Percentiles rank a stretch among this genome's conserved stretches.
phyloP scores from a whole-genome alignment of 495 filamentous ascomycete genomes.

The Aspergillus cavernicola region DNA sequence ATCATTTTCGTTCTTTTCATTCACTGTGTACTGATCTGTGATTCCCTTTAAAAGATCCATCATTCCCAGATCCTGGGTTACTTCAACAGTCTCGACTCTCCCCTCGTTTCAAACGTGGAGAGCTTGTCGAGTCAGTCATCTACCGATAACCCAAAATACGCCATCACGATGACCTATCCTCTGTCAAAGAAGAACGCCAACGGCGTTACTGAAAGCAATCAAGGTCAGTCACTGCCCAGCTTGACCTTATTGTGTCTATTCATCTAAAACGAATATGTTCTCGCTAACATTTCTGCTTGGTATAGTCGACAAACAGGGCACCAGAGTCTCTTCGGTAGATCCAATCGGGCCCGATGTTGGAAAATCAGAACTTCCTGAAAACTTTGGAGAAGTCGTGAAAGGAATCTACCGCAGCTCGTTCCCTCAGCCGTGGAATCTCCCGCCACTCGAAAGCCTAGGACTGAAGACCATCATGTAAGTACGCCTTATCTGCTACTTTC shows the following conservation, averaged over 20 bases:
- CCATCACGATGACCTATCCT: slow-evolving; percentile 15
- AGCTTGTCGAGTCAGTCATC: background rate
- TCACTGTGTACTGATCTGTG: background rate
- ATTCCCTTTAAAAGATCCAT: background rate
- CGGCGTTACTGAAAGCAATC: slow-evolving; percentile 7
- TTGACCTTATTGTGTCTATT: background rate
- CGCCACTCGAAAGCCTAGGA: slow-evolving; percentile 57
- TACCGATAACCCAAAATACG: background rate
- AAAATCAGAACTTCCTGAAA: slow-evolving; percentile 45
- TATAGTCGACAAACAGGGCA: slow-evolving; percentile 1
- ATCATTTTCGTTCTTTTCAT: background rate
- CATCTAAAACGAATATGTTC: background rate
- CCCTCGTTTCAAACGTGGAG: background rate
- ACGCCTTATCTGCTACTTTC: background rate
- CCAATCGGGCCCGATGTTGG: slow-evolving; percentile 4
- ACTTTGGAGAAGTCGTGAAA: slow-evolving; percentile 62
- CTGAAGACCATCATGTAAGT: slow-evolving; percentile 74
- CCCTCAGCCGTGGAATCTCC: slow-evolving; percentile 60
- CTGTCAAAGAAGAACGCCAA: slow-evolving; percentile 16
- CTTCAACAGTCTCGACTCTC: background rate
- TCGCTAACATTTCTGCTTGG: background rate
- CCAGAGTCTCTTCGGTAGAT: background rate
- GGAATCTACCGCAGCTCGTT: slow-evolving; percentile 77
- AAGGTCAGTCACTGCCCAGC: slow-evolving; percentile 10
- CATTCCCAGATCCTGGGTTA: background rate